Conservation (phyloP, 345 rosid genomes). For the Eucalyptus virginea region DNA sequence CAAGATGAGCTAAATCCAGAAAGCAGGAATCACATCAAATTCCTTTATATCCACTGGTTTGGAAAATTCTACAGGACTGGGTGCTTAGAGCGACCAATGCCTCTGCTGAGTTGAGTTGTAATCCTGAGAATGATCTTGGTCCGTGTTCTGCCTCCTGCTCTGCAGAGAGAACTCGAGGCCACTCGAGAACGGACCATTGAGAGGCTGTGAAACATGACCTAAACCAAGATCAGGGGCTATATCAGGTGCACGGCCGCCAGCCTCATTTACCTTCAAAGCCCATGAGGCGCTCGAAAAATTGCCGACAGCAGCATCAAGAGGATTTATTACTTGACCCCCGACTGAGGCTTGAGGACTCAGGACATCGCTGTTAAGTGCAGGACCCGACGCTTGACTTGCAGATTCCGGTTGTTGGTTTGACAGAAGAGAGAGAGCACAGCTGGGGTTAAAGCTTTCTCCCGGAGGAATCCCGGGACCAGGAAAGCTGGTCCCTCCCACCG, state of each 20-base stretch:
- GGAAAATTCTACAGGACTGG: not conserved
- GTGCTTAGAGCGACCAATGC: slow-evolving; percentile 59
- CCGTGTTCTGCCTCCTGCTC: slow-evolving; percentile 43
- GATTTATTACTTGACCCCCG: not conserved
- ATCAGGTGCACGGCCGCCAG: slow-evolving; percentile 11
- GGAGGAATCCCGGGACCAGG: slow-evolving; percentile 30
- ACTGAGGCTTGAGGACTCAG: not conserved
- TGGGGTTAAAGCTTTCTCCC: slow-evolving; percentile 68
- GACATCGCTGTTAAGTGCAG: slow-evolving; percentile 10
- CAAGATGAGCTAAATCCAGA: not conserved
- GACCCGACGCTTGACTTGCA: slow-evolving; percentile 21
- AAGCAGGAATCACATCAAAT: not conserved
- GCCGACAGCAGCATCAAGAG: not conserved
- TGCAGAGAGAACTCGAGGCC: slow-evolving; percentile 48
- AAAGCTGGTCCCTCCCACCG: slow-evolving; percentile 29
- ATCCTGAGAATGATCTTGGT: slow-evolving; percentile 37
- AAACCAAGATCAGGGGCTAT: slow-evolving; percentile 39
- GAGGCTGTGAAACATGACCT: slow-evolving; percentile 34
- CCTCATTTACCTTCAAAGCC: slow-evolving; percentile 11
- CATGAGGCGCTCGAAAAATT: slow-evolving; percentile 9
- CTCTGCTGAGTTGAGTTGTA: slow-evolving; percentile 49
- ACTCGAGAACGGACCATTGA: slow-evolving; percentile 17
- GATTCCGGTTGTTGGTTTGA: slow-evolving; percentile 79
- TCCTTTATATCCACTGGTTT: not conserved
- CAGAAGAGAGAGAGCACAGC: slow-evolving; percentile 99